These are phyloP conservation scores for Solanum chacoense DNA, from an alignment of 305 asterid species.

Conservation along the genomic window DNA sequence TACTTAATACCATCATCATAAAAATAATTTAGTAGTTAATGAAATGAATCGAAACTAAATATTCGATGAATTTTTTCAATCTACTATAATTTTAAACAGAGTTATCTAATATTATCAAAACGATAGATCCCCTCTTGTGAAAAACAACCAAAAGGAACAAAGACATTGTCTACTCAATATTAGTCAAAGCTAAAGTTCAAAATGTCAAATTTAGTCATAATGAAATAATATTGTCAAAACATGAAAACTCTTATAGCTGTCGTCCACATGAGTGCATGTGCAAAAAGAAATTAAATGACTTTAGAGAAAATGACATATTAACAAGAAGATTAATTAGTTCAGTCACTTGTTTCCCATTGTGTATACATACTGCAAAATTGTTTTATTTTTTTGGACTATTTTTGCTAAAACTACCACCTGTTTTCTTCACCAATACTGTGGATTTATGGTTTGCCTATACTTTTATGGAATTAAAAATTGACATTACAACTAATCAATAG, in stretches of 20 bases:
- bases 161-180: neutral
- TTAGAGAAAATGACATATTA: neutral
- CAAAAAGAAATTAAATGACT: neutral
- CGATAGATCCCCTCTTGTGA: neutral
- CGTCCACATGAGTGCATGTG: neutral
- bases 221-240: neutral
- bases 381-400: neutral
- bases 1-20: neutral
- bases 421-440: neutral
- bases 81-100: neutral
- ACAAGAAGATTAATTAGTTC: neutral
- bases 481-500: neutral
- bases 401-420: neutral
- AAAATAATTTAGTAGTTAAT: too few relatives aligned
- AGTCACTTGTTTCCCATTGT: neutral
- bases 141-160: neutral
- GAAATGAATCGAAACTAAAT: too few relatives aligned
- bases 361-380: neutral
- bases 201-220: neutral
- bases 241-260: neutral
- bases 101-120: neutral
- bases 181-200: neutral
- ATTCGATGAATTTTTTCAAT: too few relatives aligned
- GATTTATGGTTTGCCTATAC: neutral
- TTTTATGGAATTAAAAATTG: neutral